phyloP scores from a whole-genome alignment of 306 rosid genomes.

The Pyrus betulifolia region DNA sequence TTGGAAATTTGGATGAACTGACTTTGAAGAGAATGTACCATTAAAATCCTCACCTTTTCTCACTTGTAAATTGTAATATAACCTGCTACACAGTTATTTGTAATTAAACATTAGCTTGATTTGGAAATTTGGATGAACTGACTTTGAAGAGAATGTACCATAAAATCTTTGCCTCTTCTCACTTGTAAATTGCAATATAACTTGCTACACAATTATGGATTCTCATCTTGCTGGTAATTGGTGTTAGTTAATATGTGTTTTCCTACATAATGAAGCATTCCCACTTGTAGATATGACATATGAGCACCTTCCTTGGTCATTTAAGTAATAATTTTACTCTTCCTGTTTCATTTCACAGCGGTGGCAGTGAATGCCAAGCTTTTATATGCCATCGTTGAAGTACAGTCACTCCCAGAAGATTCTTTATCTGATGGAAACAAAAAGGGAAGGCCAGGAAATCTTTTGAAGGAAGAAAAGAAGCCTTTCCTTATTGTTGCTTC shows the following conservation, averaged over 20 bases:
- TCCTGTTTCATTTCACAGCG: conserved; percentile 40
- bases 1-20: neutral
- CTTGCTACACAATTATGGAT: neutral
- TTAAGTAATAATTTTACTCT: neutral
- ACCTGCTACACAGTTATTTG: neutral
- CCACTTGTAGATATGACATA: neutral
- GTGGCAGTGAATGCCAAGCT: conserved; percentile 93
- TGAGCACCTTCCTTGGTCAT: neutral
- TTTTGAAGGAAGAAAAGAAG: conserved; percentile 66
- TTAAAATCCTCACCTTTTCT: neutral
- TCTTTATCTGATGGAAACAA: conserved; percentile 46
- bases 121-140: neutral
- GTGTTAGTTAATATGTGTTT: neutral
- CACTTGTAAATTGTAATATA: neutral
- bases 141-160: neutral
- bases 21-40: neutral
- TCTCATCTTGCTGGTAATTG: neutral
- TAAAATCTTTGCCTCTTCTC: neutral
- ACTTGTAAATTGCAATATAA: neutral
- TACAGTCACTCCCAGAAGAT: conserved; percentile 40
- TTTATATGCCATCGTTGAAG: conserved; percentile 83
- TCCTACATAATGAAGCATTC: neutral
- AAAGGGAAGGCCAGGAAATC: conserved; percentile 53
- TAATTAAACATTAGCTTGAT: neutral
- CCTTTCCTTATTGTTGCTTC: conserved; percentile 78